Evolutionary conservation across 768 basidiomycete species (phyloP).

Genomic region (Melanogaster broomeanus): DNA sequence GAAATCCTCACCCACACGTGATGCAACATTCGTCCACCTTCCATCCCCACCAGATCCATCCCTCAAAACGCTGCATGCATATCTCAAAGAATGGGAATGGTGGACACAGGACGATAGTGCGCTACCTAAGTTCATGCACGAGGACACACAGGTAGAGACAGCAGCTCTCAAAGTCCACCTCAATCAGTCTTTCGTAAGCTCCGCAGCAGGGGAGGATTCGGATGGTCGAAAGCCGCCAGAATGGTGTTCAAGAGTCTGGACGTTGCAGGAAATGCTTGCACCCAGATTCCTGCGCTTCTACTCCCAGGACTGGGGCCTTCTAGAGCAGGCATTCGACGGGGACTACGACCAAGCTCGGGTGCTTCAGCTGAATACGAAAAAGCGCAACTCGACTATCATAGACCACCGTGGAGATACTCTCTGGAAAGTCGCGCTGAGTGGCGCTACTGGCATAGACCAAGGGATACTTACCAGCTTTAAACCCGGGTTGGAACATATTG

Average conservation of each 20-base stretch:
- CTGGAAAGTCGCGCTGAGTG: conserved; percentile 13
- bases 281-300: conserved; percentile 30
- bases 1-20: neutral
- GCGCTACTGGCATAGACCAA: conserved; percentile 14
- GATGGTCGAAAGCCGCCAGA: conserved; percentile 5
- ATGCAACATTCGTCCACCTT: too few relatives aligned
- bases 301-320: conserved; percentile 22
- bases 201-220: neutral
- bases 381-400: conserved; percentile 15
- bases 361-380: conserved; percentile 17
- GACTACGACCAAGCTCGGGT: conserved; percentile 11
- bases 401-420: conserved; percentile 16
- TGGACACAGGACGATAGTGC: neutral
- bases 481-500: conserved; percentile 15
- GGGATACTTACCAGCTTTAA: conserved; percentile 12
- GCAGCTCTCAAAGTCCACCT: conserved; percentile 11
- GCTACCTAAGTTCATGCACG: conserved; percentile 8
- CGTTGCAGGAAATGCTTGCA: conserved; percentile 28
- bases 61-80: neutral
- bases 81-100: neutral
- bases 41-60: too few relatives aligned
- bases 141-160: conserved; percentile 25
- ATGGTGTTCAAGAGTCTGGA: conserved; percentile 29
- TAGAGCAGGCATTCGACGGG: conserved; percentile 22
- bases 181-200: neutral